These are phyloP conservation scores for Botrytis galanthina DNA, from an alignment of 2,329 filamentous ascomycete genomes.

Conservation along the genomic window DNA sequence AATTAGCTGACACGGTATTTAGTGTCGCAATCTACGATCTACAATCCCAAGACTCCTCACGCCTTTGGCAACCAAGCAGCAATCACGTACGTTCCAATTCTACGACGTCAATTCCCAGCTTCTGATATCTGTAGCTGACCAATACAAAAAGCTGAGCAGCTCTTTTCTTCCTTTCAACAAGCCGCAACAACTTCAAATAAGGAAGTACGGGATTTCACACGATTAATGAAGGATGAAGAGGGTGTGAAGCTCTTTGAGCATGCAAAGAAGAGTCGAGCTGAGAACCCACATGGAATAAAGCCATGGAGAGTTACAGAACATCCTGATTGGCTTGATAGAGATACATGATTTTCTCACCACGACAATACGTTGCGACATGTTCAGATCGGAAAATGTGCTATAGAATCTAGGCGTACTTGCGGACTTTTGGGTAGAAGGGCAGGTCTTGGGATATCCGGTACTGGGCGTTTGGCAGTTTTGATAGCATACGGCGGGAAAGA, in stretches of 20 bases:
- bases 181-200: slow-evolving; percentile 48
- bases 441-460: not conserved
- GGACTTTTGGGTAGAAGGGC: not conserved
- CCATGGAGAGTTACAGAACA: slow-evolving; percentile 59
- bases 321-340: slow-evolving; percentile 52
- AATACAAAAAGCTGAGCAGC: slow-evolving; percentile 46
- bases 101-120: not conserved
- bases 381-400: not conserved
- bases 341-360: slow-evolving; percentile 23
- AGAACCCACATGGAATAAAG: slow-evolving; percentile 56
- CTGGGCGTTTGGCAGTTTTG: not conserved
- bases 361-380: not conserved
- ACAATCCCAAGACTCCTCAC: slow-evolving; percentile 52
- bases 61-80: slow-evolving; percentile 50
- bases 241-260: slow-evolving; percentile 49
- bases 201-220: slow-evolving; percentile 48
- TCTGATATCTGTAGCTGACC: not conserved
- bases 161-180: slow-evolving; percentile 49
- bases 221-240: slow-evolving; percentile 34
- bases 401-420: not conserved
- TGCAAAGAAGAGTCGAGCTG: slow-evolving; percentile 51
- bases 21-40: slow-evolving; percentile 50
- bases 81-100: slow-evolving; percentile 47
- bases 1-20: slow-evolving; percentile 9
- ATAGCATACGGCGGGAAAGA: not conserved